These are phyloP conservation scores for Lactarius pseudohatsudake DNA, from an alignment of 768 basidiomycete genomes.

Conservation along the genomic window DNA sequence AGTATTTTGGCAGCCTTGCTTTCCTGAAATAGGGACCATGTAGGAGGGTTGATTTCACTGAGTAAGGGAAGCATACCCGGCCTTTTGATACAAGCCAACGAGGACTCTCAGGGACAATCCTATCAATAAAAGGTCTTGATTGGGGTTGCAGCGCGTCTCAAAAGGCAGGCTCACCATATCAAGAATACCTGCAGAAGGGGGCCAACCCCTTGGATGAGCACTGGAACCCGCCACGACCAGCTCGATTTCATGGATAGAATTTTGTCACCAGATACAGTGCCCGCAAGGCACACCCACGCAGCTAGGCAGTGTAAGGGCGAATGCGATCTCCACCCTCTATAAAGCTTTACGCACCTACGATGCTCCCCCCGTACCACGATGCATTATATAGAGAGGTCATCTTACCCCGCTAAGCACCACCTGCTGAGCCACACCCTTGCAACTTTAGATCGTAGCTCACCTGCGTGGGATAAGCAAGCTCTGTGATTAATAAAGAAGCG, in stretches of 20 bases:
- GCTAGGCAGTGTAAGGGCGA: slow-evolving; percentile 32
- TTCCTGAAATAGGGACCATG: slow-evolving; percentile 39
- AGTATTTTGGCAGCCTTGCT: slow-evolving; percentile 60
- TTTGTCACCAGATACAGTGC: slow-evolving; percentile 36
- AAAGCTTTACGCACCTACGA: slow-evolving; percentile 44
- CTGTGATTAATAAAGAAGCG: slow-evolving; percentile 61
- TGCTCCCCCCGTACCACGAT: slow-evolving; percentile 73
- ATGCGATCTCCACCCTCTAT: slow-evolving; percentile 32
- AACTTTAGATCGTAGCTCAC: slow-evolving; percentile 35
- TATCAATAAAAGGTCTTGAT: slow-evolving; percentile 28
- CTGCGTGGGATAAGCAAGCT: slow-evolving; percentile 71
- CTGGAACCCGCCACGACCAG: slow-evolving; percentile 69
- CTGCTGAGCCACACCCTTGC: slow-evolving; percentile 33
- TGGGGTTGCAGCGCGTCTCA: neutral
- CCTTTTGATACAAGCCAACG: slow-evolving; percentile 65
- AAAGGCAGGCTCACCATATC: slow-evolving; percentile 45
- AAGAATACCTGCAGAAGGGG: slow-evolving; percentile 56
- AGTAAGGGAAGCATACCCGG: slow-evolving; percentile 38
- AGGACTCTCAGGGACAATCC: slow-evolving; percentile 69
- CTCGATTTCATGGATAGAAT: slow-evolving; percentile 33
- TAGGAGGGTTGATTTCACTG: neutral
- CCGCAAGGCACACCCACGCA: slow-evolving; percentile 47
- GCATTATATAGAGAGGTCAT: slow-evolving; percentile 68
- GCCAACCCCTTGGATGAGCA: slow-evolving; percentile 57
- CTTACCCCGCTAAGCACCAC: slow-evolving; percentile 43